A percentile compares a stretch with the other conserved stretches of the same genome.
phyloP scores from a whole-genome alignment of 805 yeast species.

The Brettanomyces naardenensis region DNA sequence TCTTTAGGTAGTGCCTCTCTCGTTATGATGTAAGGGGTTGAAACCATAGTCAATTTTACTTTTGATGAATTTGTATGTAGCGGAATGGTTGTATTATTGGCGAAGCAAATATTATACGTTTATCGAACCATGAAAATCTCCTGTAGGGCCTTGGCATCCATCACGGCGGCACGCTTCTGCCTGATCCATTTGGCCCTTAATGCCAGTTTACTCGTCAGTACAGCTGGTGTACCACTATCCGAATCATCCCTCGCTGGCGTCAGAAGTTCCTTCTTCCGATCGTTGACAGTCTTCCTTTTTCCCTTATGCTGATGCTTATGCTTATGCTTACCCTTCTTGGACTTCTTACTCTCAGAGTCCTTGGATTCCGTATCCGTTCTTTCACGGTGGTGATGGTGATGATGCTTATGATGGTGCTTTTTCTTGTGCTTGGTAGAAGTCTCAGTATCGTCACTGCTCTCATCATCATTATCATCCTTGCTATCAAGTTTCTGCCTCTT shows the following conservation, averaged over 20 bases:
- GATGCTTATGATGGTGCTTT: constrained; percentile 4
- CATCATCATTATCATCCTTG: constrained; percentile 15
- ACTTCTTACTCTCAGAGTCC: no score
- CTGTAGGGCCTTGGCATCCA: constrained; percentile 81
- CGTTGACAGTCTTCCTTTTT: constrained; percentile 7
- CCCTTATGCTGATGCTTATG: constrained; percentile 6
- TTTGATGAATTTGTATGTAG: background rate
- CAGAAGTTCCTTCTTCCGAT: constrained; percentile 9
- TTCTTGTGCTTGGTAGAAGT: constrained; percentile 9
- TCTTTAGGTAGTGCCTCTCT: background rate
- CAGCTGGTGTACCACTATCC: constrained; percentile 17
- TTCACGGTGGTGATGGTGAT: background rate
- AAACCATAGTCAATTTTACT: background rate
- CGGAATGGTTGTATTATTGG: no score
- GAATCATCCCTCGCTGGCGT: background rate
- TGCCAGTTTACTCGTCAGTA: constrained; percentile 50
- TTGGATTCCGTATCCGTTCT: no score
- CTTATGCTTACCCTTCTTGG: background rate
- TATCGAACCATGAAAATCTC: constrained; percentile 80
- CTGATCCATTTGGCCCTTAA: constrained; percentile 82
- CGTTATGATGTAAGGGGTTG: background rate
- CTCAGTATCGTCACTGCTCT: constrained; percentile 1
- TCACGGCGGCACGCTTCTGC: constrained; percentile 85
- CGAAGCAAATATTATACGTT: background rate
- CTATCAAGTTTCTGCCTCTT: constrained; percentile 17